A percentile compares a stretch with the other conserved stretches of the same genome.
These are phyloP conservation scores for Rickenella mellea DNA, from an alignment of 768 basidiomycete genomes.

Conservation along the genomic window DNA sequence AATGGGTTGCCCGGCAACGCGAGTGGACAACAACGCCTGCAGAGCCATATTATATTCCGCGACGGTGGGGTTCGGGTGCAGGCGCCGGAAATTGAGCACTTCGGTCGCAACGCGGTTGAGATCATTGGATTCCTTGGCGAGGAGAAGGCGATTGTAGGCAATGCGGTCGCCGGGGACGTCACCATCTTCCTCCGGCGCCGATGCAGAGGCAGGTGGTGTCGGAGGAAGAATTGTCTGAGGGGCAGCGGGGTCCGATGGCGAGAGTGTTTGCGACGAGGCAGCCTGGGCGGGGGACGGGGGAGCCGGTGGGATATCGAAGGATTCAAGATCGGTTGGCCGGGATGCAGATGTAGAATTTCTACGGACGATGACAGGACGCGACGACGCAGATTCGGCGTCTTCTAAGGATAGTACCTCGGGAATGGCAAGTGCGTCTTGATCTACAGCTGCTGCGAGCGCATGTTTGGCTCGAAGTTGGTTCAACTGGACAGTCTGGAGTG, in stretches of 20 bases:
- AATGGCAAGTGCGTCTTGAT: constrained; percentile 6
- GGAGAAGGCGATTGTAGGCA: not conserved
- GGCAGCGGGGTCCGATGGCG: constrained; percentile 15
- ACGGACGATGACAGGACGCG: constrained; percentile 29
- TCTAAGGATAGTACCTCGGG: constrained; percentile 8
- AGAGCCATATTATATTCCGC: constrained; percentile 58
- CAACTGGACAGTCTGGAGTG: constrained; percentile 53
- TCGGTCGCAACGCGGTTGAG: constrained; percentile 7
- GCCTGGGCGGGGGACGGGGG: constrained; percentile 15
- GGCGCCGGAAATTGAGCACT: constrained; percentile 8
- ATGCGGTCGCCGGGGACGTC: not conserved
- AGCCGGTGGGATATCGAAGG: constrained; percentile 1
- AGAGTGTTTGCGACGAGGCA: constrained; percentile 17
- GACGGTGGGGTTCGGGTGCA: constrained; percentile 24
- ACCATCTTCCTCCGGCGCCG: not conserved
- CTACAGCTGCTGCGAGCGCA: constrained; percentile 30
- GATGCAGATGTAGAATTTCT: constrained; percentile 31
- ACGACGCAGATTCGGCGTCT: constrained; percentile 12
- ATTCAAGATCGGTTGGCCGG: not conserved
- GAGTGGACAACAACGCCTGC: constrained; percentile 36
- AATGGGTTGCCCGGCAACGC: constrained; percentile 43
- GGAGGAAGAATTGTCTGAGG: constrained; percentile 17
- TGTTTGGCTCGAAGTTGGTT: constrained; percentile 51
- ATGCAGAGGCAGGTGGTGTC: not conserved
- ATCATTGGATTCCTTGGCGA: not conserved